Percentiles rank a stretch among this genome's conserved stretches.
These are phyloP conservation scores for Forsythia suspensa DNA, from an alignment of 257 asterid genomes.

Conservation along the genomic window DNA sequence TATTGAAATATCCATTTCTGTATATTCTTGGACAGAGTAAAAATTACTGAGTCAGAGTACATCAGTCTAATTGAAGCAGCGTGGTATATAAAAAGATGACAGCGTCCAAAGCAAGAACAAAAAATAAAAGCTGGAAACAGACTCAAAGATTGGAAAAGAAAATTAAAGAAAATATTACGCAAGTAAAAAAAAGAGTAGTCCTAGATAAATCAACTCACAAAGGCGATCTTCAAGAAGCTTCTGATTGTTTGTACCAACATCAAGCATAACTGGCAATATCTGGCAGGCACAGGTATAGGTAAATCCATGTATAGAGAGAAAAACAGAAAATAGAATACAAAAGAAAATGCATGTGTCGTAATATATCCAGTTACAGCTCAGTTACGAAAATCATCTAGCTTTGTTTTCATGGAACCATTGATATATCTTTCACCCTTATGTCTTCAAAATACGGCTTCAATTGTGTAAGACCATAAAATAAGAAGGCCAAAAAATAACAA, in stretches of 20 bases:
- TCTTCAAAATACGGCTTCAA: not conserved
- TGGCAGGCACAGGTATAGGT: conserved; percentile 34
- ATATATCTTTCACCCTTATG: not conserved
- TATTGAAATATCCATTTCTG: not conserved
- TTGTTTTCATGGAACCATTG: conserved; percentile 1
- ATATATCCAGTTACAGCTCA: not conserved
- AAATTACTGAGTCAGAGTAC: not conserved
- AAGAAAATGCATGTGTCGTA: not conserved
- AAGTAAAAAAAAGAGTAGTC: conserved; percentile 10
- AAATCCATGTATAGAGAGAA: conserved; percentile 10
- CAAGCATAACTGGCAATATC: conserved; percentile 99
- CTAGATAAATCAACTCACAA: conserved; percentile 64
- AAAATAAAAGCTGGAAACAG: conserved; percentile 15
- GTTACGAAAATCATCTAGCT: conserved; percentile 17
- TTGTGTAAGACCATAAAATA: not conserved
- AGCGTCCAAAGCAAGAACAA: conserved; percentile 13
- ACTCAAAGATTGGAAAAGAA: conserved; percentile 15
- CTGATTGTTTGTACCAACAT: conserved; percentile 96
- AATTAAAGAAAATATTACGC: conserved; percentile 5
- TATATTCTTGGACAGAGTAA: conserved; percentile 15
- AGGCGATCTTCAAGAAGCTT: conserved; percentile 87
- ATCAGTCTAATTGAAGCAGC: conserved; percentile 4
- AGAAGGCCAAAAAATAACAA: not conserved
- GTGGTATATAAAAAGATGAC: not conserved
- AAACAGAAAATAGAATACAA: not conserved